Evolutionary conservation across 306 rosid genomes (phyloP).

Genomic region (Lablab purpureus): DNA sequence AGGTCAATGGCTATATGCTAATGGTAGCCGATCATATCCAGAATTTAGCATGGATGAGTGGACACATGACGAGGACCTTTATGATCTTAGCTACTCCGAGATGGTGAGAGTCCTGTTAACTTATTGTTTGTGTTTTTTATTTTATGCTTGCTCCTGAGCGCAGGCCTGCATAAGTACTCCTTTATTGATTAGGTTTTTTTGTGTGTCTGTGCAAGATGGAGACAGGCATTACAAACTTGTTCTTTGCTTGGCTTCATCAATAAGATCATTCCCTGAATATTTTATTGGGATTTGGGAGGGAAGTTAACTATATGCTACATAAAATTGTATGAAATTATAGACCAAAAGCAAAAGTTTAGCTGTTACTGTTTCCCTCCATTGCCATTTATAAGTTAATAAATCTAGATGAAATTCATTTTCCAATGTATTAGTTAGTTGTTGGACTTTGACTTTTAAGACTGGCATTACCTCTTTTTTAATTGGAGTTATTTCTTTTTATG

Average conservation of each 20-base stretch:
- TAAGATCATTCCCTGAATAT: slow-evolving; percentile 2
- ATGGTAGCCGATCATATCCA: slow-evolving; percentile 82
- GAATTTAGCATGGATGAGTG: slow-evolving; percentile 91
- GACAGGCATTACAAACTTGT: not conserved
- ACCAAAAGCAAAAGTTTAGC: not conserved
- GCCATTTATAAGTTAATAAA: slow-evolving; percentile 6
- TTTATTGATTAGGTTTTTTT: not conserved
- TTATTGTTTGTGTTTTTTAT: slow-evolving; percentile 37
- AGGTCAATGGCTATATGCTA: slow-evolving; percentile 99
- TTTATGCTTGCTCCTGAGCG: slow-evolving; percentile 31
- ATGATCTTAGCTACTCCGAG: slow-evolving; percentile 92
- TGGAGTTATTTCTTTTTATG: slow-evolving; percentile 28
- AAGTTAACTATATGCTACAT: not conserved
- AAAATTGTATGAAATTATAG: slow-evolving; percentile 25
- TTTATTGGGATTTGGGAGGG: not conserved
- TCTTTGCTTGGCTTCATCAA: slow-evolving; percentile 20
- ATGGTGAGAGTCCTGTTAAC: slow-evolving; percentile 65
- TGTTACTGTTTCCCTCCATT: slow-evolving; percentile 22
- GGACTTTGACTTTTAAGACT: slow-evolving; percentile 34
- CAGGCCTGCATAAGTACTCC: not conserved
- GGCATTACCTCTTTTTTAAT: slow-evolving; percentile 1
- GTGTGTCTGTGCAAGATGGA: not conserved
- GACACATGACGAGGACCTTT: slow-evolving; percentile 95
- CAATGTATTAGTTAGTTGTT: not conserved
- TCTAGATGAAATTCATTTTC: slow-evolving; percentile 26